These are phyloP conservation scores for Fragaria nilgerrensis DNA, from an alignment of 306 rosid genomes.

Conservation along the genomic window DNA sequence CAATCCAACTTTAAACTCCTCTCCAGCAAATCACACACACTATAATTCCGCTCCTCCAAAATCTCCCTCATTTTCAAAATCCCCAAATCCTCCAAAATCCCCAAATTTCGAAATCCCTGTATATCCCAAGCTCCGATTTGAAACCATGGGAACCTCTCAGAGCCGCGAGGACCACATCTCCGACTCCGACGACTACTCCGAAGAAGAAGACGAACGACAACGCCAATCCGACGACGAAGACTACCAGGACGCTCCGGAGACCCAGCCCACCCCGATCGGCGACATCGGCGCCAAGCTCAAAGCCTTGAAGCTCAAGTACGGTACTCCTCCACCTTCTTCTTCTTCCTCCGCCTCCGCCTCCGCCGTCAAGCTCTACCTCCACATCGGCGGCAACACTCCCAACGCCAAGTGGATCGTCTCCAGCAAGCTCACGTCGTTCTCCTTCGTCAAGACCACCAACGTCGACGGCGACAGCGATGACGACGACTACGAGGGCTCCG, in stretches of 20 bases:
- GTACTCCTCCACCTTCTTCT: slow-evolving; percentile 24
- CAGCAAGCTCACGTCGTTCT: slow-evolving; percentile 50
- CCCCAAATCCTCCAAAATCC: not conserved
- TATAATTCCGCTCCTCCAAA: not conserved
- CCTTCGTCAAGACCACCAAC: slow-evolving; percentile 43
- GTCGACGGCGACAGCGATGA: slow-evolving; percentile 27
- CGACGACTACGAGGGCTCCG: slow-evolving; percentile 22
- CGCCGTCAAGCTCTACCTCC: slow-evolving; percentile 83
- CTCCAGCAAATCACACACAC: not conserved
- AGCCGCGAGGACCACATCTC: slow-evolving; percentile 76
- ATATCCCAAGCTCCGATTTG: not conserved
- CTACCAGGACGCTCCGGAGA: slow-evolving; percentile 35
- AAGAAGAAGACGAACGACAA: slow-evolving; percentile 27
- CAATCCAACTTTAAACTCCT: not conserved
- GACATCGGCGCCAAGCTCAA: slow-evolving; percentile 74
- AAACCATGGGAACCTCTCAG: slow-evolving; percentile 66
- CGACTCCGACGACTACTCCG: slow-evolving; percentile 47
- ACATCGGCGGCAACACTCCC: slow-evolving; percentile 81
- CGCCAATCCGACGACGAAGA: slow-evolving; percentile 19
- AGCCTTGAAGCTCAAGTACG: slow-evolving; percentile 71
- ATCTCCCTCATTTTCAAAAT: not conserved
- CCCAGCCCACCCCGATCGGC: slow-evolving; percentile 29
- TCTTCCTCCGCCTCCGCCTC: slow-evolving; percentile 33
- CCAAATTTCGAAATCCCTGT: not conserved
- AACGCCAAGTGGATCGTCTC: slow-evolving; percentile 83